Conservation (phyloP, 768 basidiomycete species). For the Mycena albidolilacea region DNA sequence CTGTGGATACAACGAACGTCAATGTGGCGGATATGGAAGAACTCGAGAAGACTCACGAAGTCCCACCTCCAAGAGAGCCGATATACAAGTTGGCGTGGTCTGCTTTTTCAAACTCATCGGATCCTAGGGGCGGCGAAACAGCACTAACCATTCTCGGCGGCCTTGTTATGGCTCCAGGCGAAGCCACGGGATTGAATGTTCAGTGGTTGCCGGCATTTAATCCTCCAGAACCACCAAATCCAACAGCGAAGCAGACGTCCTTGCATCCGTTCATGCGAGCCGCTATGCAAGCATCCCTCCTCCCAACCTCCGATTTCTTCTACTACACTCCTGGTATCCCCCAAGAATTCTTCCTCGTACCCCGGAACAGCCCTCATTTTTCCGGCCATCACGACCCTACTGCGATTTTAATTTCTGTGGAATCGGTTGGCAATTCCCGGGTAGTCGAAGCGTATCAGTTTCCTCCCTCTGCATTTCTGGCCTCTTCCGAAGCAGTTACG, state of each 20-base stretch:
- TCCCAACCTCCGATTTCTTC: conserved; percentile 63
- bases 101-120: conserved; percentile 75
- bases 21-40: conserved; percentile 65
- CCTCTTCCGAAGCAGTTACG: conserved; percentile 22
- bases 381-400: conserved; percentile 76
- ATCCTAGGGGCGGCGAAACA: conserved; percentile 81
- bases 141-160: conserved; percentile 87
- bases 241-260: conserved; percentile 50
- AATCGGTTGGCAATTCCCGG: conserved; percentile 63
- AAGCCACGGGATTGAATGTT: conserved; percentile 75
- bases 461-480: conserved; percentile 70
- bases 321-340: conserved; percentile 72
- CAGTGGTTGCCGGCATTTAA: conserved; percentile 78
- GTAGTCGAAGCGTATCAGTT: conserved; percentile 77
- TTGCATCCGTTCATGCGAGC: conserved; percentile 67
- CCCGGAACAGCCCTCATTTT: conserved; percentile 79
- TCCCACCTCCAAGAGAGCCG: conserved; percentile 67
- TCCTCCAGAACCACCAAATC: conserved; percentile 61
- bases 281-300: conserved; percentile 75
- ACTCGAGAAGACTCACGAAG: conserved; percentile 58
- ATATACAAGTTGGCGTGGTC: conserved; percentile 93
- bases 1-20: conserved; percentile 70
- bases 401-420: conserved; percentile 74
- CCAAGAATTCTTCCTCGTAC: conserved; percentile 88
- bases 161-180: conserved; percentile 55